Base-by-base conservation (phyloP, 2,329 filamentous ascomycete genomes). In the Colletotrichum tamarilloi region DNA sequence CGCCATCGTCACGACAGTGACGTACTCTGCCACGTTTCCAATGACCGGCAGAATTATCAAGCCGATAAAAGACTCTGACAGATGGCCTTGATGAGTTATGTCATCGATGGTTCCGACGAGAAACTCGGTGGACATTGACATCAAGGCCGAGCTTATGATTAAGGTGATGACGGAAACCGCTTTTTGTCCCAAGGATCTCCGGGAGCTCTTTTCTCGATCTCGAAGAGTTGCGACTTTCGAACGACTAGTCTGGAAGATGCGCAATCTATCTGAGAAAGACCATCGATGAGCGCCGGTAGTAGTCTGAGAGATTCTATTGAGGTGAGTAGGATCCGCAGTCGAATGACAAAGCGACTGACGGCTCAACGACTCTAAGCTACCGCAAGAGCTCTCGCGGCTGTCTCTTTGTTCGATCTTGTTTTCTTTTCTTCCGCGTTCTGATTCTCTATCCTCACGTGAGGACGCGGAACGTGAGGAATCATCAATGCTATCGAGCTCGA, bases 21-120 rank as follows among this genome's bases (percentile, higher is more conserved):
- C 87, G 73, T 91, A 89, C 78, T 92, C 90, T 2, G 90, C 89
- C 0, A 90, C 88, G 70, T 92, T 92, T 46, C 90, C 90, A 0
- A 91, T 88, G 52, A 92, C 88, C 0, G 90, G 90, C 12, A 92
- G 82, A 69, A 92, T 86, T 56, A 92, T 90, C 14, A 92, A 82
- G 49, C 90, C 90, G 59, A 92, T 88, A 65, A 92, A 87, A 0
- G 87, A 85, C 77, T 91, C 87, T 12, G 88, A 89, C 2, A 92
- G 79, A 3, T 85, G 85, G 1, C 81, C 80, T 53, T 81, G 79
- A n/a, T 80, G 80, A 0, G 90, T 87, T 0, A 92, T 85, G 35
- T 86, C 86, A 77, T 89, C 85, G 74, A 92, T 91, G 58, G 87
- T 87, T 68, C 84, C 86, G 55, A 91, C 89, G 76, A 92, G 87